Evolutionary conservation across 169 alveolate species (phyloP).

Genomic region (Plasmodium gaboni): DNA sequence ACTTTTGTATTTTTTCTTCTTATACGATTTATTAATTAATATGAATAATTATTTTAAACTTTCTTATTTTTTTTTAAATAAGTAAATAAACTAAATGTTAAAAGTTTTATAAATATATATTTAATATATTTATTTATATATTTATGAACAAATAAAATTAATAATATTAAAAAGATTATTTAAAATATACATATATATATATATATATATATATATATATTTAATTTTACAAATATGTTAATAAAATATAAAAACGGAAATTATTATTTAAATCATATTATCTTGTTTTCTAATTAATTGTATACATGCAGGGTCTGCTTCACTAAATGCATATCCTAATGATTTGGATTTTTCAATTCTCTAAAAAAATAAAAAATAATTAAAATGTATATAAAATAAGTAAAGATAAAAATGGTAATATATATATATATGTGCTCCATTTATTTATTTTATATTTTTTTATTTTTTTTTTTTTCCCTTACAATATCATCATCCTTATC

Average conservation of each 20-base stretch:
- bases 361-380: conserved; percentile 17
- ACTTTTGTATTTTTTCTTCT: too few relatives aligned
- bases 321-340: conserved; percentile 74
- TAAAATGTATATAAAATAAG: not conserved
- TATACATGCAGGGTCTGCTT: conserved; percentile 75
- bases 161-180: too few relatives aligned
- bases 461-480: conserved; percentile 7
- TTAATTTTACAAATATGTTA: not conserved
- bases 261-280: conserved; percentile 30
- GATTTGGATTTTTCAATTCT: conserved; percentile 33
- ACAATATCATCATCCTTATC: conserved; percentile 22
- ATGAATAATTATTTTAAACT: too few relatives aligned
- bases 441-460: not conserved
- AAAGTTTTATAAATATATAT: too few relatives aligned
- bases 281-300: conserved; percentile 68
- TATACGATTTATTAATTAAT: too few relatives aligned
- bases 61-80: too few relatives aligned
- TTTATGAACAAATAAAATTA: too few relatives aligned
- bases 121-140: too few relatives aligned
- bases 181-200: too few relatives aligned
- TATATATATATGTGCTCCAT: not conserved
- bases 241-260: not conserved
- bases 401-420: not conserved
- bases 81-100: too few relatives aligned
- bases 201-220: not conserved